These are phyloP conservation scores for Blastobotrys peoriensis DNA, from an alignment of 805 yeast species.

Conservation along the genomic window DNA sequence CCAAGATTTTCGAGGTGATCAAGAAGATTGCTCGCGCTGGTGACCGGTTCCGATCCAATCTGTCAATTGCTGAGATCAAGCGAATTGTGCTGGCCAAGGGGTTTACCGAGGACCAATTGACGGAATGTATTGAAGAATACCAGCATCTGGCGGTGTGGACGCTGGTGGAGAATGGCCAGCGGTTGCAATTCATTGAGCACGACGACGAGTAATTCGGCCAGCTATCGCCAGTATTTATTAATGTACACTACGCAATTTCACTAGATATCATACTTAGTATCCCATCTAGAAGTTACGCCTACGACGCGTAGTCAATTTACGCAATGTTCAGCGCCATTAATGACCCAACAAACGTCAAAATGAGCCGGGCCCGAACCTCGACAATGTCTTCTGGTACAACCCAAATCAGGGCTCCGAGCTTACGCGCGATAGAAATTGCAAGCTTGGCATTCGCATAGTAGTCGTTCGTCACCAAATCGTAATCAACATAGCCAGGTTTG, in stretches of 20 bases:
- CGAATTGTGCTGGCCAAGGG: conserved; percentile 73
- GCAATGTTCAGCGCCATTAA: conserved; percentile 60
- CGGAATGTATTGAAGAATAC: conserved; percentile 71
- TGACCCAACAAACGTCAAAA: conserved; percentile 91
- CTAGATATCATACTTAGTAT: too few species aligned
- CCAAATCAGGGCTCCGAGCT: conserved; percentile 96
- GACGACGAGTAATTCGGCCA: too few species aligned
- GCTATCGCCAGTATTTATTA: not conserved
- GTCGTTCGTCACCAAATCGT: conserved; percentile 85
- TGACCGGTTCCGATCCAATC: conserved; percentile 28
- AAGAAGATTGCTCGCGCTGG: conserved; percentile 47
- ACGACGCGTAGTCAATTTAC: conserved; percentile 3
- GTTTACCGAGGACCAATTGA: conserved; percentile 72
- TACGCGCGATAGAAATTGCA: conserved; percentile 97
- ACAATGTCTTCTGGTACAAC: conserved; percentile 99
- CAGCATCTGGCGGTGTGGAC: conserved; percentile 70
- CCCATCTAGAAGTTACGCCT: too few species aligned
- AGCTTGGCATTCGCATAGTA: conserved; percentile 90
- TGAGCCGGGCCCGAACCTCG: conserved; percentile 91
- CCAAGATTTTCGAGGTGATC: conserved; percentile 68
- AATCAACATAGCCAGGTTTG: conserved; percentile 97
- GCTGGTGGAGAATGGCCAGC: conserved; percentile 50
- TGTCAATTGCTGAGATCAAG: conserved; percentile 47
- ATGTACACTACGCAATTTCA: too few species aligned
- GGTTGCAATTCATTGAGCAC: conserved; percentile 15